Evolutionary conservation across 148 eudicot genomes (phyloP).

Genomic region (Amaranthus palmeri): DNA sequence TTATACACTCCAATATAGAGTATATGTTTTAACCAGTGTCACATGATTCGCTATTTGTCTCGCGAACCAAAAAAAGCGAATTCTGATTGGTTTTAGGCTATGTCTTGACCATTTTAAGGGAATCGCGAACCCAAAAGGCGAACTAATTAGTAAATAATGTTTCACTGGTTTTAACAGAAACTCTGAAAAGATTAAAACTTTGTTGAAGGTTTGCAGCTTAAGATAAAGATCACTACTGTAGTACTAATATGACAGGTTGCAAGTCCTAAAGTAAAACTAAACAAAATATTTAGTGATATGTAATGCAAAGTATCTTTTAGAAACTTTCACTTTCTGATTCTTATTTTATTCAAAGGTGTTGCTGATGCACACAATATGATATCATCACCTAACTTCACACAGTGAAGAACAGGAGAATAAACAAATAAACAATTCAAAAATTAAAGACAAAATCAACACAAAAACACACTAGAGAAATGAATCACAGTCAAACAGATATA

Average conservation of each 20-base stretch:
- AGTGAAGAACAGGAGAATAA: not conserved
- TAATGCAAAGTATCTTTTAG: no score
- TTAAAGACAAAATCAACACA: not conserved
- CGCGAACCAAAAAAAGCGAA: no score
- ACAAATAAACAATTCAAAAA: not conserved
- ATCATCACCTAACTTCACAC: slow-evolving; percentile 4
- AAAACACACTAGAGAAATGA: not conserved
- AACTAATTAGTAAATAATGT: no score
- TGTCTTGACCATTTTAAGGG: no score
- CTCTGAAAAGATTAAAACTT: not conserved
- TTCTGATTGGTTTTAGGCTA: no score
- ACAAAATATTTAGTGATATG: no score
- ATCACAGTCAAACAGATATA: not conserved
- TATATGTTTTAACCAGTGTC: not conserved
- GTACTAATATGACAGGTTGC: no score
- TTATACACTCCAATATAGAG: not conserved
- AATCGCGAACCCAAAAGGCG: no score
- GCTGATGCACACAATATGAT: not conserved
- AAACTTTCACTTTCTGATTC: no score
- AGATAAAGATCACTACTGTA: not conserved
- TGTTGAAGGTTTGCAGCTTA: not conserved
- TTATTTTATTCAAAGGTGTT: not conserved
- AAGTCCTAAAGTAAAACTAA: no score
- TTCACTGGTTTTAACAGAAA: not conserved
- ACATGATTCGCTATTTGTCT: no score